A percentile compares a stretch with the other conserved stretches of the same genome.
phyloP scores from a whole-genome alignment of 1,139 yeast species.

The Candida sojae region DNA sequence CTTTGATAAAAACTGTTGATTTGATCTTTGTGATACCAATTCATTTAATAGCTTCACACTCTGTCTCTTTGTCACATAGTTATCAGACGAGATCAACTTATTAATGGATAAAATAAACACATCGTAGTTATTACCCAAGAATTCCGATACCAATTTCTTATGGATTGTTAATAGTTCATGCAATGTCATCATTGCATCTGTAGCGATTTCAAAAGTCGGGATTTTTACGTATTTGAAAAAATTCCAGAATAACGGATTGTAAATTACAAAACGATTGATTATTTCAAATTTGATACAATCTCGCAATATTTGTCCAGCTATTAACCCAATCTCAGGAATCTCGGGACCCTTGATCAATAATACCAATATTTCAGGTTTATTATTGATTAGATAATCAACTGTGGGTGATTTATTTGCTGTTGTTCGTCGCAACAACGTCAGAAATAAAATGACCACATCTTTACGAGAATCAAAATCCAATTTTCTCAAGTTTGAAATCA shows the following conservation, averaged over 20 bases:
- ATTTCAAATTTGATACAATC: conserved; percentile 84
- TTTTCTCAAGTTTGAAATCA: conserved; percentile 57
- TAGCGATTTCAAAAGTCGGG: conserved; percentile 83
- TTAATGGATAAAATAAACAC: conserved; percentile 65
- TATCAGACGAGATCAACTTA: conserved; percentile 67
- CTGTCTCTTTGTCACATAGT: conserved; percentile 92
- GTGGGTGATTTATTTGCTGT: conserved; percentile 69
- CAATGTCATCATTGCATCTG: conserved; percentile 82
- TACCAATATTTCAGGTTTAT: conserved; percentile 63
- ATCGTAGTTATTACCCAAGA: conserved; percentile 56
- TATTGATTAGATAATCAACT: conserved; percentile 71
- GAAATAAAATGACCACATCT: conserved; percentile 73
- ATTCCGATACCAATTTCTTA: conserved; percentile 67
- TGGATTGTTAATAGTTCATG: conserved; percentile 71
- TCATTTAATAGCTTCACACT: conserved; percentile 77
- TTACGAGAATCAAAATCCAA: conserved; percentile 90
- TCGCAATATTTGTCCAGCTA: conserved; percentile 77
- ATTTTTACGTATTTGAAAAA: conserved; percentile 76
- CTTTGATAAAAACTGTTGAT: conserved; percentile 69
- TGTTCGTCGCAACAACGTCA: conserved; percentile 77
- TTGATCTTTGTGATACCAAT: conserved; percentile 72
- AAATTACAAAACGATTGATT: conserved; percentile 59
- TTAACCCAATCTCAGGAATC: conserved; percentile 66
- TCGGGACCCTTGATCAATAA: conserved; percentile 72
- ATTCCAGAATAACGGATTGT: conserved; percentile 69